Percentiles rank a stretch among this genome's conserved stretches.
phyloP scores from a whole-genome alignment of 805 yeast species.

The Maudiozyma serrabonitensis region DNA sequence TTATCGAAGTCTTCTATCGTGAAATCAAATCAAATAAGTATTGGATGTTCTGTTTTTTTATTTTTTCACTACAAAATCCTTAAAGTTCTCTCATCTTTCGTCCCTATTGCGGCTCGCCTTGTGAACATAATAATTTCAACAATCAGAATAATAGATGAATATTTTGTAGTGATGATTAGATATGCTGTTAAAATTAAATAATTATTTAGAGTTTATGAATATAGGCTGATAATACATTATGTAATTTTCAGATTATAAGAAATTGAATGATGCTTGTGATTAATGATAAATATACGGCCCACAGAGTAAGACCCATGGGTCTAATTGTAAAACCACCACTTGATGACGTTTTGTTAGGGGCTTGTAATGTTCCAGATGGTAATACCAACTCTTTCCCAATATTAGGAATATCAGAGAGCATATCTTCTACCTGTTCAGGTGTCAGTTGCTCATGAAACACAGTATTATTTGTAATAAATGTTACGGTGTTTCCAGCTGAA shows the following conservation, averaged over 20 bases:
- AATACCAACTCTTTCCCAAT: neutral
- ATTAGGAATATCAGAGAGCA: conserved; percentile 28
- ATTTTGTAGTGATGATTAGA: too few species aligned
- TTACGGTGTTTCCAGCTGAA: conserved; percentile 46
- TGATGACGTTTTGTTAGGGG: neutral
- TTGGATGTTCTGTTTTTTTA: too few species aligned
- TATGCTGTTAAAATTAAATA: too few species aligned
- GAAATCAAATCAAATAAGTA: too few species aligned
- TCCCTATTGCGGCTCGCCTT: too few species aligned
- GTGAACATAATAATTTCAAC: too few species aligned
- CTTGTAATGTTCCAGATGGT: neutral
- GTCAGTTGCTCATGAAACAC: conserved; percentile 36
- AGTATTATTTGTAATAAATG: conserved; percentile 48
- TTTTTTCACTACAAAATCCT: too few species aligned
- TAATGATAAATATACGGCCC: neutral
- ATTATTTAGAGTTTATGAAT: too few species aligned
- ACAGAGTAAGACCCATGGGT: neutral
- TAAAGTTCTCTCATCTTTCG: too few species aligned
- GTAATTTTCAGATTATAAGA: neutral
- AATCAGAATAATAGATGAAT: too few species aligned
- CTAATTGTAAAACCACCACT: neutral
- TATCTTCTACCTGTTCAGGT: conserved; percentile 34
- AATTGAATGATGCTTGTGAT: neutral
- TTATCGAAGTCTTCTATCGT: too few species aligned
- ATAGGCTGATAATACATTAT: too few species aligned